phyloP scores from a whole-genome alignment of 2,329 filamentous ascomycete species.

The Pestalotiopsis sp. region DNA sequence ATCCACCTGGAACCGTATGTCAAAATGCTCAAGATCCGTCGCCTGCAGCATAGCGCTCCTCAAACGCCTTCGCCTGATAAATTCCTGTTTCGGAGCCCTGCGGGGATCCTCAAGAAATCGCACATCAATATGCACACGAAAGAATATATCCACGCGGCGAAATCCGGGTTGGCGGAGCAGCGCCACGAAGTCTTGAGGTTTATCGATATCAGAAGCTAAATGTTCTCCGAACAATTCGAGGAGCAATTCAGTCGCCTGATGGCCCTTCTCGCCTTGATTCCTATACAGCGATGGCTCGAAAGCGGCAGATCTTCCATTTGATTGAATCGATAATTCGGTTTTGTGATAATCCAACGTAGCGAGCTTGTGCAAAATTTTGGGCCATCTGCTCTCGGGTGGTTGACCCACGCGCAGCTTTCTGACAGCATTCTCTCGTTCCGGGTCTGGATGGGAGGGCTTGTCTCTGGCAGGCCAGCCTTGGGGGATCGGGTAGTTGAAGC shows the following conservation, averaged over 20 bases:
- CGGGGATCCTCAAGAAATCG: background rate
- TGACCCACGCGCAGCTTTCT: too few species aligned
- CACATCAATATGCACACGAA: too few species aligned
- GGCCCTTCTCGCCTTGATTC: background rate
- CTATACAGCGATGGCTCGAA: background rate
- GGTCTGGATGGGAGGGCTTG: too few species aligned
- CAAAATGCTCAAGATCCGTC: background rate
- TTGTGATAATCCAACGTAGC: background rate
- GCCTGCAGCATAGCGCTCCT: background rate
- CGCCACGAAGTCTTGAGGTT: too few species aligned
- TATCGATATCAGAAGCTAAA: too few species aligned
- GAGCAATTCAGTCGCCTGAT: background rate
- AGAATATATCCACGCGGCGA: too few species aligned
- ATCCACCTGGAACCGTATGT: background rate
- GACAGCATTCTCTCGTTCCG: too few species aligned
- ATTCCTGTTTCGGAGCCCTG: background rate
- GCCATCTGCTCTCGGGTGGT: too few species aligned
- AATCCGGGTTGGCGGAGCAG: too few species aligned
- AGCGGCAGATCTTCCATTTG: background rate
- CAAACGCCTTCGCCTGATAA: background rate
- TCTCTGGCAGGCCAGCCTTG: background rate
- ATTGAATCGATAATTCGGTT: background rate
- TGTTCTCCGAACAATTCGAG: background rate
- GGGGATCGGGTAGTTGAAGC: constrained; percentile 5
- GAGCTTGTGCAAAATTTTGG: background rate